Conservation (phyloP, 176 grass and related monocot species). For the Poa pratensis region DNA sequence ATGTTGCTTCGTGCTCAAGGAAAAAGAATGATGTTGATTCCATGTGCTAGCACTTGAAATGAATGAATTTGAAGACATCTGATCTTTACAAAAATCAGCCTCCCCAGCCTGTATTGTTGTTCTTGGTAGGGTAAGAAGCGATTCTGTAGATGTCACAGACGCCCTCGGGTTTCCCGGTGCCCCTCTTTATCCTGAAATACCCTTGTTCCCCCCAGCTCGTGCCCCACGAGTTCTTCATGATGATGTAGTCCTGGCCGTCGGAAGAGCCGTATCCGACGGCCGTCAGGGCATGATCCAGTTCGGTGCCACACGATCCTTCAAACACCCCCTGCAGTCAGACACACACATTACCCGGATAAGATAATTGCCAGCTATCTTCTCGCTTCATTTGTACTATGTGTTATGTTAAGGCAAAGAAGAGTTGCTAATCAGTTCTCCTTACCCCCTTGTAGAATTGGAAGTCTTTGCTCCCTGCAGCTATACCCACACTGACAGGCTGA, state of each 20-base stretch:
- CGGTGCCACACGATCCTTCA: constrained; percentile 60
- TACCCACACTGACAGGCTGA: constrained; percentile 81
- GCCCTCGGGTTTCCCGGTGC: constrained; percentile 68
- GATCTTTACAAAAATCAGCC: constrained; percentile 1
- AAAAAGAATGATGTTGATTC: background rate
- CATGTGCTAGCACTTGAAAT: background rate
- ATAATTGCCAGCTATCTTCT: background rate
- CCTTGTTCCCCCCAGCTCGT: constrained; percentile 73
- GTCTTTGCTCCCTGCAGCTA: constrained; percentile 67
- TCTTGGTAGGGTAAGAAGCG: constrained; percentile 81
- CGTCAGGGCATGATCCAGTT: constrained; percentile 72
- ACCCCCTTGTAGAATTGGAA: constrained; percentile 96
- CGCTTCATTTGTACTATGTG: background rate
- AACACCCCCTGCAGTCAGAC: constrained; percentile 64
- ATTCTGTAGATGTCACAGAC: constrained; percentile 70
- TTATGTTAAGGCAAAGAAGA: background rate
- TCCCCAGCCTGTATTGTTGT: constrained; percentile 18
- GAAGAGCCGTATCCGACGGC: constrained; percentile 77
- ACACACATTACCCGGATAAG: background rate
- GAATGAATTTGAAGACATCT: constrained; percentile 39
- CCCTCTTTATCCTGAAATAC: constrained; percentile 77
- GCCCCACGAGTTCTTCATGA: constrained; percentile 91
- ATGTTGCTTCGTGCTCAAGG: background rate
- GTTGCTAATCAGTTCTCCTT: constrained; percentile 16
- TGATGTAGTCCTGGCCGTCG: constrained; percentile 59